A percentile compares a stretch with the other conserved stretches of the same genome.
Conservation (phyloP, 345 rosid genomes). For the Arabis alpina region DNA sequence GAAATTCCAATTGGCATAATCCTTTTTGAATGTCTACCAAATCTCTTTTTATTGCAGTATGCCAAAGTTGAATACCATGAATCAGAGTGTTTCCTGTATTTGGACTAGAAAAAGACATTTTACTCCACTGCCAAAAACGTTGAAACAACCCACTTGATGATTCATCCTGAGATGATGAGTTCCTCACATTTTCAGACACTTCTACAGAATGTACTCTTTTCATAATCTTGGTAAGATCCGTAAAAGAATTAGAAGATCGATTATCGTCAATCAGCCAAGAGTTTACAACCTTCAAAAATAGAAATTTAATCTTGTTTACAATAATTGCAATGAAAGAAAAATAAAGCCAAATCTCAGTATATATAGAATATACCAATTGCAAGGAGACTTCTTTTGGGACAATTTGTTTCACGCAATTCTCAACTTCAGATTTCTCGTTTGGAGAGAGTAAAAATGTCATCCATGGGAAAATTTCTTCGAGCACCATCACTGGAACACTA, state of each 20-base stretch:
- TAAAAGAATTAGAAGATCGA: conserved; percentile 31
- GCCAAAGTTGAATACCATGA: conserved; percentile 60
- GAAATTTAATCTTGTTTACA: conserved; percentile 30
- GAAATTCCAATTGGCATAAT: conserved; percentile 45
- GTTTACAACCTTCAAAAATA: conserved; percentile 55
- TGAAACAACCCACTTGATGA: conserved; percentile 38
- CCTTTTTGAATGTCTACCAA: conserved; percentile 56
- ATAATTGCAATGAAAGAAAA: neutral
- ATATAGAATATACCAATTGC: conserved; percentile 56
- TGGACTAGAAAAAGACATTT: conserved; percentile 33
- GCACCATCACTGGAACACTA: conserved; percentile 65
- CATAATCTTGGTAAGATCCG: conserved; percentile 32
- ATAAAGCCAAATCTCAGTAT: conserved; percentile 29
- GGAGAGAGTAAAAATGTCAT: conserved; percentile 56
- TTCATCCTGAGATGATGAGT: conserved; percentile 15
- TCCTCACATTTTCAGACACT: conserved; percentile 38
- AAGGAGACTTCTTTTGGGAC: conserved; percentile 54
- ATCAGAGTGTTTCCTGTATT: conserved; percentile 38
- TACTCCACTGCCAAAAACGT: conserved; percentile 43
- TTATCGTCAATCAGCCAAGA: conserved; percentile 53
- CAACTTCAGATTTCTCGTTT: conserved; percentile 48
- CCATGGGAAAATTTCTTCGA: conserved; percentile 73
- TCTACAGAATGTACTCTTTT: conserved; percentile 37
- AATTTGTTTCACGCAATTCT: conserved; percentile 47
- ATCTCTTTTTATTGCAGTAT: conserved; percentile 57